A percentile compares a stretch with the other conserved stretches of the same genome.
phyloP scores from a whole-genome alignment of 2,329 filamentous ascomycete species.

The Juglanconis oblonga region DNA sequence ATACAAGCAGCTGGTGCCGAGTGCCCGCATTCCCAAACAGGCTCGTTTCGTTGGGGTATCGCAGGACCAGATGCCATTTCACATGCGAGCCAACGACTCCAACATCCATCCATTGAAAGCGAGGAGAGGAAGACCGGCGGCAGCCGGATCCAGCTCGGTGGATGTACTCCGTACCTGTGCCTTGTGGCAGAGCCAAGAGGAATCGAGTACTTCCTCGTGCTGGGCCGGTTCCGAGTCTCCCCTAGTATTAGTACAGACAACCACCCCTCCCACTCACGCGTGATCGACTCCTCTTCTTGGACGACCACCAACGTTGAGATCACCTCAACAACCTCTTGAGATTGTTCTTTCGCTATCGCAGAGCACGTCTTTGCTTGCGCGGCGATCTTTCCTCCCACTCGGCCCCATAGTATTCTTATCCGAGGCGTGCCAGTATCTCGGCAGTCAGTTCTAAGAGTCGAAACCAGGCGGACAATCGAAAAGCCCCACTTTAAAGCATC shows the following conservation, averaged over 20 bases:
- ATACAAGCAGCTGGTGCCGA: background rate
- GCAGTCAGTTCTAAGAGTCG: background rate
- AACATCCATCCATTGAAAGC: background rate
- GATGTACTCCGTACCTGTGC: background rate
- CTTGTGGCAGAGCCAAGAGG: background rate
- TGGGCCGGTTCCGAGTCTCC: background rate
- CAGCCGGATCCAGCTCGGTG: background rate
- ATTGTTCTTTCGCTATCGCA: background rate
- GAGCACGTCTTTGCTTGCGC: background rate
- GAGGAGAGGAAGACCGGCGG: background rate
- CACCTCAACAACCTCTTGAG: background rate
- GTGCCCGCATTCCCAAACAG: background rate
- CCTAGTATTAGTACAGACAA: slow-evolving; percentile 1
- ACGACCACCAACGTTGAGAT: background rate
- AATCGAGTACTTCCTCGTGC: background rate
- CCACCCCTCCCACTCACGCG: slow-evolving; percentile 9
- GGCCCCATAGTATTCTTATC: background rate
- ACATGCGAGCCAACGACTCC: background rate
- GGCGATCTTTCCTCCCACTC: background rate
- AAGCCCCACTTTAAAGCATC: slow-evolving; percentile 7
- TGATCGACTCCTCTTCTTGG: slow-evolving; percentile 3
- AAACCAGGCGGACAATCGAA: background rate
- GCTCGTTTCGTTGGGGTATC: background rate
- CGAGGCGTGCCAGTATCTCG: background rate
- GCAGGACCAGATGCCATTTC: background rate